Evolutionary conservation across 2,329 filamentous ascomycete species (phyloP).

Genomic region (Lachnellula occidentalis): DNA sequence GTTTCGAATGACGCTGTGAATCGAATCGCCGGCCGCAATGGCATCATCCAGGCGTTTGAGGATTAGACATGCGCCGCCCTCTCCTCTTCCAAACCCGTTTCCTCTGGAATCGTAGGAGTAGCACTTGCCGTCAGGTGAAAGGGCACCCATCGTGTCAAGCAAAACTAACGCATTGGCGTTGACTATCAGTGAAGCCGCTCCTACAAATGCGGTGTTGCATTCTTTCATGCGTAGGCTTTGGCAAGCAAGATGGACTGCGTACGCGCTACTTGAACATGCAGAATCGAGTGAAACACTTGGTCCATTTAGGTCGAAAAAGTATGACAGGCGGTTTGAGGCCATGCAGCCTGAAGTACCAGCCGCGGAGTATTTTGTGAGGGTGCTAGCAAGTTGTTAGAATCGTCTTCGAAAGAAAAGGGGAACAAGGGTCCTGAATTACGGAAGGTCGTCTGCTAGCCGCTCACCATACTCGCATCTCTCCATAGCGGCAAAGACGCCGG

Average conservation of each 20-base stretch:
- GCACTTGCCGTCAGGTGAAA: slow-evolving; percentile 6
- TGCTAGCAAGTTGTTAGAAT: not conserved
- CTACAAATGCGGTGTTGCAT: slow-evolving; percentile 36
- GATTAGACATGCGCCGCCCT: slow-evolving; percentile 37
- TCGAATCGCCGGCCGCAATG: slow-evolving; percentile 36
- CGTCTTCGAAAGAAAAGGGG: not conserved
- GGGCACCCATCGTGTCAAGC: not conserved
- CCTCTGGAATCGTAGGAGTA: slow-evolving; percentile 12
- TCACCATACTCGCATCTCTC: no score
- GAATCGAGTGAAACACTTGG: slow-evolving; percentile 53
- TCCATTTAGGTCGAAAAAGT: slow-evolving; percentile 43
- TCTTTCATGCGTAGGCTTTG: slow-evolving; percentile 42
- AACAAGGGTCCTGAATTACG: not conserved
- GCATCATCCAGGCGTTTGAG: slow-evolving; percentile 39
- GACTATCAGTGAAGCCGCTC: slow-evolving; percentile 32
- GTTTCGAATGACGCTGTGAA: slow-evolving; percentile 38
- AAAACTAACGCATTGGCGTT: slow-evolving; percentile 32
- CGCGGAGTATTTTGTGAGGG: not conserved
- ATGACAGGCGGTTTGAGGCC: slow-evolving; percentile 49
- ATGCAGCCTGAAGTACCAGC: slow-evolving; percentile 34
- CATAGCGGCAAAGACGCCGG: not conserved
- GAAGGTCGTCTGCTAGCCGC: no score
- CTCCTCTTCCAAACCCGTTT: slow-evolving; percentile 40
- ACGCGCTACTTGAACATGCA: slow-evolving; percentile 50
- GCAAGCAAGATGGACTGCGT: slow-evolving; percentile 47